Evolutionary conservation across 176 grass and related monocot genomes (phyloP), one percentile per base, ranked within the genome.

Genomic region (Bromus sterilis): DNA sequence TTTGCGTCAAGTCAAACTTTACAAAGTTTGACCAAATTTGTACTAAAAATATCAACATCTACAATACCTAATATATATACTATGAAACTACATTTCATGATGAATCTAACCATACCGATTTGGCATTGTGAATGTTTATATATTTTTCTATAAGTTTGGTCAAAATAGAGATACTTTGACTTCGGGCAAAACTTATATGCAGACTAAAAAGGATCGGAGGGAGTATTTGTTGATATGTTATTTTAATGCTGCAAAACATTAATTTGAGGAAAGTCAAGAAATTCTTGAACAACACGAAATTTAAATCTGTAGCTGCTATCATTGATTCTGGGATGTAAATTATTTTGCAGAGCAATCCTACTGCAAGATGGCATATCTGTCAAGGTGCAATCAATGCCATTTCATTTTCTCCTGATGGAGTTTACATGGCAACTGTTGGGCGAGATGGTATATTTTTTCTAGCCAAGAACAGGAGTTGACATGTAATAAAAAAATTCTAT

Each of bases 341-440:
- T 23, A 77, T 78, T 71, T 58, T 83, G 69, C 87, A 96, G 97
- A 91, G 87, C 42, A 99, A 99, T 85, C 93, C 97, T 76, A 64
- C 81, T 66, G 91, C 93, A 76, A 93, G 93, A 85, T 99, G 97
- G 93, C 97, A 96, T 80, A 96, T 99, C 48, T 99, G 87, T 88
- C 86, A 90, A 83, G 93, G 97, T 91, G 85, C 93, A 75, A 88
- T 96, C 82, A 99, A 95, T 80, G 86, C 79, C 78, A 87, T 96
- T 63, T 99, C 93, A 46, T 99, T 99, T 82, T 99, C 93, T 29
- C 76, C 85, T 7, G 91, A 99, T 83, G 97, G 93, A 35, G 80
- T 82, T 81, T 96, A 90, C 29, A 87, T 99, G 80, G 91, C 97
- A 44, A 93, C 91, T 83, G 87, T 99, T 83, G 97, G 97, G 32